These are phyloP conservation scores for Pogostemon cablin DNA, from an alignment of 257 asterid genomes.

Conservation along the genomic window DNA sequence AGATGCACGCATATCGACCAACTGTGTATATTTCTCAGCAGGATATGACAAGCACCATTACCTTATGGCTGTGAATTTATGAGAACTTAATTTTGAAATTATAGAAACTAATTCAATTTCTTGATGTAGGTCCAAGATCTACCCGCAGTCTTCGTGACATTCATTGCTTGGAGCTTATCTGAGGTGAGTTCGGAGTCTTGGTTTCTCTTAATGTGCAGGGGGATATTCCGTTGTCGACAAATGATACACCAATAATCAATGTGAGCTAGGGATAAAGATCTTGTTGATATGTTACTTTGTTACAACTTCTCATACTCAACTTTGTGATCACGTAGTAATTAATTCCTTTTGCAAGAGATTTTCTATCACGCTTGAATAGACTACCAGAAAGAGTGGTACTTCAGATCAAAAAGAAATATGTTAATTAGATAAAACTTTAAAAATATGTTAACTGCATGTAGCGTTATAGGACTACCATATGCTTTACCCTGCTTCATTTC, in stretches of 20 bases:
- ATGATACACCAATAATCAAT: neutral
- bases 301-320: neutral
- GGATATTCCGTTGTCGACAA: too few species aligned
- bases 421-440: neutral
- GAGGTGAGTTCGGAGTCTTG: conserved; percentile 51
- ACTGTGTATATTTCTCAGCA: too few species aligned
- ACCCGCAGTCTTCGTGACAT: conserved; percentile 77
- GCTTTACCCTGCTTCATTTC: too few species aligned
- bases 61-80: too few species aligned
- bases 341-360: neutral
- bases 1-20: too few species aligned
- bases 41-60: too few species aligned
- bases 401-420: neutral
- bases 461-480: neutral
- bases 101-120: conserved; percentile 2
- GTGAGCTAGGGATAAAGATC: conserved; percentile 2
- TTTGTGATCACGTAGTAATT: neutral
- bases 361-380: neutral
- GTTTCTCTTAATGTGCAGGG: conserved; percentile 14
- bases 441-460: neutral
- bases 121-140: conserved; percentile 64
- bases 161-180: conserved; percentile 78
- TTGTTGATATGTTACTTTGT: neutral
- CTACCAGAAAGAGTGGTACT: neutral
- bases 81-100: neutral